These are phyloP conservation scores for Chaetothyriales sp. DNA, from an alignment of 2,329 filamentous ascomycete species.

Conservation along the genomic window DNA sequence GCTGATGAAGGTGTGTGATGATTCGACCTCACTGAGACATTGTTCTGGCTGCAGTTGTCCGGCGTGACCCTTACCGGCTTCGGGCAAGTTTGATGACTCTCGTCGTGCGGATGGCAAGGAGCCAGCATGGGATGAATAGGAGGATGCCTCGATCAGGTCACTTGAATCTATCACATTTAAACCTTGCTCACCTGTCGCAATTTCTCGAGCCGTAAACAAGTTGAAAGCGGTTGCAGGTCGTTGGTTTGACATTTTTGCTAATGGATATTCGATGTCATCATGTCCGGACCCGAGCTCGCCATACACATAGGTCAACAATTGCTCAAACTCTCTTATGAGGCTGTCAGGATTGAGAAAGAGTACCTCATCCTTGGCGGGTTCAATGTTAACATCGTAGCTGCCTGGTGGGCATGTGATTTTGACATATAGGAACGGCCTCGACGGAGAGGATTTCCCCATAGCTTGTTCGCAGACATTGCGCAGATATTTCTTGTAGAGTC, in stretches of 20 bases:
- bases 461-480: constrained; percentile 13
- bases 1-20: constrained; percentile 8
- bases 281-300: constrained; percentile 1
- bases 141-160: constrained; percentile 2
- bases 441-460: constrained; percentile 3
- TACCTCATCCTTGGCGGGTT: constrained; percentile 49
- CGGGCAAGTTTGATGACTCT: not conserved
- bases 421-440: constrained; percentile 42
- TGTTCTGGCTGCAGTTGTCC: not conserved
- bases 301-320: constrained; percentile 30
- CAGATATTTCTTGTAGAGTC: constrained; percentile 36
- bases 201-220: constrained; percentile 7
- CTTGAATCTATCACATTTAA: not conserved
- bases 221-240: constrained; percentile 1
- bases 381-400: constrained; percentile 47
- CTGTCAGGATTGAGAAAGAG: constrained; percentile 36
- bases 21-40: not conserved
- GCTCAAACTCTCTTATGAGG: constrained; percentile 30
- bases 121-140: not conserved
- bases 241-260: too few species aligned
- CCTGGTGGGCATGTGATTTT: constrained; percentile 38
- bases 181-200: not conserved
- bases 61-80: not conserved
- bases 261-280: too few species aligned
- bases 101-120: not conserved